These are phyloP conservation scores for Mycosarcoma mackinlayi DNA, from an alignment of 1,284 basidiomycete species.

Conservation along the genomic window DNA sequence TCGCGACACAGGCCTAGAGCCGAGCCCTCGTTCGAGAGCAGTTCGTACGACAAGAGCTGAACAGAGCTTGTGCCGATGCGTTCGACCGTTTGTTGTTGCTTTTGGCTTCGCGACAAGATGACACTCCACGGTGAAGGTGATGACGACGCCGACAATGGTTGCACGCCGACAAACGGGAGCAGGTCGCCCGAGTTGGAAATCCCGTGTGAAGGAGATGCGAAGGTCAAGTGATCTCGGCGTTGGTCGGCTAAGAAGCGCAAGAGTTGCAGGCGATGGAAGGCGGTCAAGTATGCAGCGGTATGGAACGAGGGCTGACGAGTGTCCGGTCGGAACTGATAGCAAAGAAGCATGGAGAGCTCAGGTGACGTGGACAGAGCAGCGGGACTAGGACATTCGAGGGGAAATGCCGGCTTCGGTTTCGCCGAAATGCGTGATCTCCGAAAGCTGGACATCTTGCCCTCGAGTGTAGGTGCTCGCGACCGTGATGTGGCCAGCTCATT, in stretches of 20 bases:
- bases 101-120: slow-evolving; percentile 24
- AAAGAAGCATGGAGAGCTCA: slow-evolving; percentile 45
- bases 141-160: slow-evolving; percentile 6
- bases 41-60: slow-evolving; percentile 41
- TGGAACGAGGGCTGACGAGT: slow-evolving; percentile 2
- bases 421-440: slow-evolving; percentile 9
- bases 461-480: slow-evolving; percentile 7
- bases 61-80: slow-evolving; percentile 3
- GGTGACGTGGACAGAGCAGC: slow-evolving; percentile 49
- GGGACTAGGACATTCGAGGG: slow-evolving; percentile 8
- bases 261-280: slow-evolving; percentile 41
- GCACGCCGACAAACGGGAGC: slow-evolving; percentile 40
- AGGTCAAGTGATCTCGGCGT: slow-evolving; percentile 30
- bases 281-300: slow-evolving; percentile 29
- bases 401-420: slow-evolving; percentile 29
- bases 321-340: slow-evolving; percentile 29
- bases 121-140: slow-evolving; percentile 25
- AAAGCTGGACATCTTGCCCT: slow-evolving; percentile 12
- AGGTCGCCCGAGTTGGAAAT: slow-evolving; percentile 42
- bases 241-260: slow-evolving; percentile 45
- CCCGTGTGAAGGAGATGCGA: slow-evolving; percentile 42
- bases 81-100: slow-evolving; percentile 30
- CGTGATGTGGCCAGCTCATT: not conserved
- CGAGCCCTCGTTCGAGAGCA: slow-evolving; percentile 22
- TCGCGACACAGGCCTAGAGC: slow-evolving; percentile 33